Percentiles rank a stretch among this genome's conserved stretches.
Conservation (phyloP, 148 eudicot genomes). For the Spergularia marina region DNA sequence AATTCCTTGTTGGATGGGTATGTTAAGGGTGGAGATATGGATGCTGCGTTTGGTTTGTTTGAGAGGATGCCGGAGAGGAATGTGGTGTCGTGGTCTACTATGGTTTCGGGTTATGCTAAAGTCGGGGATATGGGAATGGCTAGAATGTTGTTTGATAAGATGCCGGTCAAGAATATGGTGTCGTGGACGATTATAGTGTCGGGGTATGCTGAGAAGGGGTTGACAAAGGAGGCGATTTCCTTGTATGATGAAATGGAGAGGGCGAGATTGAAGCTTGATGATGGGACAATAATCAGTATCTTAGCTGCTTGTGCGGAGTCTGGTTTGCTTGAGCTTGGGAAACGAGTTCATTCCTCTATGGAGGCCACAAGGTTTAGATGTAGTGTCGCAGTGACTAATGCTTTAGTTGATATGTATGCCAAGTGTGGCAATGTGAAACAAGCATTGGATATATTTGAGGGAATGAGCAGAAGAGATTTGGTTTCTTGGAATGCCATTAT, state of each 20-base stretch:
- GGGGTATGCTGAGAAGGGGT: conserved; percentile 75
- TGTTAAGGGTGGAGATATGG: conserved; percentile 59
- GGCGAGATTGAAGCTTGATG: conserved; percentile 51
- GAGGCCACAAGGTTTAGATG: conserved; percentile 35
- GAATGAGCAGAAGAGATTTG: conserved; percentile 57
- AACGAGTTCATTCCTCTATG: conserved; percentile 57
- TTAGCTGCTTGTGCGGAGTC: conserved; percentile 78
- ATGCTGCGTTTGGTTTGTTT: conserved; percentile 53
- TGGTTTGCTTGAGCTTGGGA: conserved; percentile 68
- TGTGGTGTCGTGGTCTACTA: conserved; percentile 90
- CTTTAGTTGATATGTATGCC: conserved; percentile 84
- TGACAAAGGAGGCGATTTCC: conserved; percentile 61
- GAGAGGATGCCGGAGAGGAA: conserved; percentile 57
- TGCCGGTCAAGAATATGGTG: conserved; percentile 78
- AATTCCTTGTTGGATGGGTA: conserved; percentile 78
- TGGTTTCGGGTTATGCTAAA: conserved; percentile 67
- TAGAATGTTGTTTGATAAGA: conserved; percentile 67
- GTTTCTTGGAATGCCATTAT: conserved; percentile 88
- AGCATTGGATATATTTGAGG: conserved; percentile 53
- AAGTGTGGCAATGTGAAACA: conserved; percentile 63
- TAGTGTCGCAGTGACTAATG: conserved; percentile 49
- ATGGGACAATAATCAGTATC: conserved; percentile 62
- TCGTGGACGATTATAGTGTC: conserved; percentile 86
- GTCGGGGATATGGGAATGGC: conserved; percentile 80
- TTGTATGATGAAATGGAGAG: conserved; percentile 61